phyloP scores from a whole-genome alignment of 495 filamentous ascomycete species.

The Clavariopsis aquatica region DNA sequence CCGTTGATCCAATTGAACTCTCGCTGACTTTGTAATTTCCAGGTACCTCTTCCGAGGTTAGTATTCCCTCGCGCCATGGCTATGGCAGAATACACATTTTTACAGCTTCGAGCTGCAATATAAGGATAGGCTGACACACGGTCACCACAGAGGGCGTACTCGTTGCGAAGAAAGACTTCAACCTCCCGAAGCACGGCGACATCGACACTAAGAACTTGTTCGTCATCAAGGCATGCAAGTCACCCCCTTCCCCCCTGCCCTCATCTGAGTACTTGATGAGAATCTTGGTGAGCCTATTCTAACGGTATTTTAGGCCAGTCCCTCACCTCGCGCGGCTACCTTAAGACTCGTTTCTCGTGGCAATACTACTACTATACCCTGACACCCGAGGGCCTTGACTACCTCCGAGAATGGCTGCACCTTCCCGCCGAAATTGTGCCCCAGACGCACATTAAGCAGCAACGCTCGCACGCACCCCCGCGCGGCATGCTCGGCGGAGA shows the following conservation, averaged over 20 bases:
- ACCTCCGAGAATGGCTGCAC: conserved; percentile 99
- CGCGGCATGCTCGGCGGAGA: conserved; percentile 98
- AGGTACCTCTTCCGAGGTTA: conserved; percentile 93
- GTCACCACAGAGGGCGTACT: conserved; percentile 81
- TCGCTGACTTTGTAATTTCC: neutral
- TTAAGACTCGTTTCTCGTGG: conserved; percentile 99
- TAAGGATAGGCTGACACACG: conserved; percentile 42
- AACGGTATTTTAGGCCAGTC: conserved; percentile 61
- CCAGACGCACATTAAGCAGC: conserved; percentile 99
- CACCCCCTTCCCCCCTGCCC: neutral
- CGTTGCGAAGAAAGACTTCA: conserved; percentile 98
- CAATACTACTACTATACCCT: conserved; percentile 99
- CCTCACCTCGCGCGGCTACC: conserved; percentile 91
- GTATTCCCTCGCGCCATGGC: conserved; percentile 43
- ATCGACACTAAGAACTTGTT: conserved; percentile 98
- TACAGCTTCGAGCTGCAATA: conserved; percentile 27
- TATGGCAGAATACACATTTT: conserved; percentile 32
- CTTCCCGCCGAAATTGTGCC: conserved; percentile 99
- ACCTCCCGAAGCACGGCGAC: conserved; percentile 87
- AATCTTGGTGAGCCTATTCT: neutral
- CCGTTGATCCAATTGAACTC: conserved; percentile 6
- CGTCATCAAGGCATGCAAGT: conserved; percentile 86
- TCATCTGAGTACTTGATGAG: neutral
- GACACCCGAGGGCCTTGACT: conserved; percentile 98
- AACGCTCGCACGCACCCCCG: conserved; percentile 96